Conservation (phyloP, 1,284 basidiomycete genomes). For the Abortiporus biennis region DNA sequence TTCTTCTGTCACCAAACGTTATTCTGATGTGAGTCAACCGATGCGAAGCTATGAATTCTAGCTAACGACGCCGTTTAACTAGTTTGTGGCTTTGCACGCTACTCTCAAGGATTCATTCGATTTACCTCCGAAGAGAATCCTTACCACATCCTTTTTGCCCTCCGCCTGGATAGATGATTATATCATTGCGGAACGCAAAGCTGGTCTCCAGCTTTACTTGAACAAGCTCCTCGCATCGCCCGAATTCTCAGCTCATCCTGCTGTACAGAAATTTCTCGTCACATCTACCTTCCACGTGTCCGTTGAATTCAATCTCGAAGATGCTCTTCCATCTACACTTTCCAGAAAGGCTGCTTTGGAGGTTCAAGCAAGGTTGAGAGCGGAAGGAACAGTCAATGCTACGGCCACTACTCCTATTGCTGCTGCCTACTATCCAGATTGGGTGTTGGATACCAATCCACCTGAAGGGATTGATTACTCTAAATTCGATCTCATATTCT, state of each 20-base stretch:
- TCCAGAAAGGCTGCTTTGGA: slow-evolving; percentile 34
- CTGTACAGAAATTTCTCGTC: slow-evolving; percentile 34
- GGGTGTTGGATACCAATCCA: slow-evolving; percentile 51
- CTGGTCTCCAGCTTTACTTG: slow-evolving; percentile 38
- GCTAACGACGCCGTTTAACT: background rate
- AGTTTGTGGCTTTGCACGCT: slow-evolving; percentile 42
- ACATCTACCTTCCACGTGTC: slow-evolving; percentile 16
- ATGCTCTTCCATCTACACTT: slow-evolving; percentile 39
- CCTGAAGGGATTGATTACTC: slow-evolving; percentile 65
- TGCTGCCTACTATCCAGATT: slow-evolving; percentile 64
- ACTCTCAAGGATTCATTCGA: slow-evolving; percentile 27
- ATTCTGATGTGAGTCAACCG: slow-evolving; percentile 39
- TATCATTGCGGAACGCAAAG: slow-evolving; percentile 46
- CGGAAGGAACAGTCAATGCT: background rate
- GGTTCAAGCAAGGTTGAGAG: slow-evolving; percentile 11
- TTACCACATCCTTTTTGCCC: slow-evolving; percentile 41
- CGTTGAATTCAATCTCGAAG: slow-evolving; percentile 31
- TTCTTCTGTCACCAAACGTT: slow-evolving; percentile 33
- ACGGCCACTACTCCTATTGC: slow-evolving; percentile 21
- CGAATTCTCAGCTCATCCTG: slow-evolving; percentile 25
- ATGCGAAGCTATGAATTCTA: background rate
- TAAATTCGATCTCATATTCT: slow-evolving; percentile 70
- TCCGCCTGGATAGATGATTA: slow-evolving; percentile 48
- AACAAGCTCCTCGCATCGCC: slow-evolving; percentile 29
- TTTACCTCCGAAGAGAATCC: slow-evolving; percentile 44